Evolutionary conservation across 208 protist species (phyloP).

Genomic region (Leishmania aethiopica): DNA sequence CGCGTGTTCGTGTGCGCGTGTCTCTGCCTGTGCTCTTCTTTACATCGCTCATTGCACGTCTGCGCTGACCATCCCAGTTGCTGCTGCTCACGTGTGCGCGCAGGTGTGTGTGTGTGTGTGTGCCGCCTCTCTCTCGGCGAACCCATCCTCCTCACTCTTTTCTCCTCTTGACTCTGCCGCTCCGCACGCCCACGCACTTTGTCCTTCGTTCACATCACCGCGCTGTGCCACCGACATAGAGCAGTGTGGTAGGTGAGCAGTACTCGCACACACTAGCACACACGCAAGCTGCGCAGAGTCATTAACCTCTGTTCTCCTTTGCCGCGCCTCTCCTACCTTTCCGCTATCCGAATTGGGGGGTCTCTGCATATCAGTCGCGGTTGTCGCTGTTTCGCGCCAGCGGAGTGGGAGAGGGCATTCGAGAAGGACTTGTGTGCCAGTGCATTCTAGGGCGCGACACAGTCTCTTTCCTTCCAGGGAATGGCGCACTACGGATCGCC

Average conservation of each 20-base stretch:
- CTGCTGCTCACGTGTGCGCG: neutral
- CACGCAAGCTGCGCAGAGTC: neutral
- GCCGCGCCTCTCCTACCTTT: neutral
- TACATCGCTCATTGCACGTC: neutral
- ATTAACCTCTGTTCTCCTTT: neutral
- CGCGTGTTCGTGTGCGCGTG: neutral
- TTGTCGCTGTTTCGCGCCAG: neutral
- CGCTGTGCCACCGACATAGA: neutral
- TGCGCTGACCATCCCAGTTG: neutral
- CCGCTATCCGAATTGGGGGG: neutral
- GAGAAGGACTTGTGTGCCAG: neutral
- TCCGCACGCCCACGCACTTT: neutral
- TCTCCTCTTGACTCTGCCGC: neutral
- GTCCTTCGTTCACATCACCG: neutral
- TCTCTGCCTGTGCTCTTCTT: neutral
- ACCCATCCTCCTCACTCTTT: neutral
- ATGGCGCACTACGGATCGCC: constrained; percentile 4
- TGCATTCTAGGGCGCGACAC: neutral
- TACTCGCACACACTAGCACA: neutral
- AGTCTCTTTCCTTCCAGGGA: constrained; percentile 1
- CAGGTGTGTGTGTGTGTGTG: neutral
- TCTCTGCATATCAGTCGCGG: neutral
- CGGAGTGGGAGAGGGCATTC: neutral
- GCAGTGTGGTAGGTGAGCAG: neutral
- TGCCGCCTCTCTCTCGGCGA: neutral